phyloP scores from a whole-genome alignment of 129 eudicot genomes.

The Kitagawia praeruptora region DNA sequence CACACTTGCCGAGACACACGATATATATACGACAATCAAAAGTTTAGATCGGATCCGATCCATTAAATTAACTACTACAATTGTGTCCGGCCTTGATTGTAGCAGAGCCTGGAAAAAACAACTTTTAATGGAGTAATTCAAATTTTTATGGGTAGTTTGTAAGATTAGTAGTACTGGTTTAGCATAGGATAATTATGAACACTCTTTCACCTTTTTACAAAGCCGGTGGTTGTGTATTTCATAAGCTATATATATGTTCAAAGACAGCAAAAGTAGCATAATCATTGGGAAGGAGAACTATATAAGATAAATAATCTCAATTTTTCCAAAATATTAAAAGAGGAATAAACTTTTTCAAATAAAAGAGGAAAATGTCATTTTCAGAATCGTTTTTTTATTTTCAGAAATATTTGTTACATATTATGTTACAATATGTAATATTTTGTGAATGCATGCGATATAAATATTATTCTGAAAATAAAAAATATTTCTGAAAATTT shows the following conservation, averaged over 20 bases:
- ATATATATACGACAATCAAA: not conserved
- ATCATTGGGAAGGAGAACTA: not conserved
- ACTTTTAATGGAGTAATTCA: not conserved
- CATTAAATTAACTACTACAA: not conserved
- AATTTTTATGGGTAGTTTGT: not conserved
- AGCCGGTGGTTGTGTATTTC: not conserved
- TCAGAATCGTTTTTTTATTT: no score
- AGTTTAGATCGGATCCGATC: slow-evolving; percentile 1
- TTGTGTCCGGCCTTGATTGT: not conserved
- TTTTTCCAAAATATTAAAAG: no score
- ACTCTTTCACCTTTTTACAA: not conserved
- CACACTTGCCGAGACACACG: not conserved
- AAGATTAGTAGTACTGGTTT: not conserved
- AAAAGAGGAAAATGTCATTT: no score
- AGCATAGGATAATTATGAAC: not conserved
- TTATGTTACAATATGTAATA: no score
- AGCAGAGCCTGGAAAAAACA: not conserved
- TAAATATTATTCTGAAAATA: no score
- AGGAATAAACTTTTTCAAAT: no score
- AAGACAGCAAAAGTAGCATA: not conserved
- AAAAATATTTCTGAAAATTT: no score
- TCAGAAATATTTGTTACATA: no score
- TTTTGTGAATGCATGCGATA: no score
- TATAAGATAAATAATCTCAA: not conserved
- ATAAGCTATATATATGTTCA: not conserved